phyloP scores from a whole-genome alignment of 257 asterid species.

The Solanum chiquidenum region DNA sequence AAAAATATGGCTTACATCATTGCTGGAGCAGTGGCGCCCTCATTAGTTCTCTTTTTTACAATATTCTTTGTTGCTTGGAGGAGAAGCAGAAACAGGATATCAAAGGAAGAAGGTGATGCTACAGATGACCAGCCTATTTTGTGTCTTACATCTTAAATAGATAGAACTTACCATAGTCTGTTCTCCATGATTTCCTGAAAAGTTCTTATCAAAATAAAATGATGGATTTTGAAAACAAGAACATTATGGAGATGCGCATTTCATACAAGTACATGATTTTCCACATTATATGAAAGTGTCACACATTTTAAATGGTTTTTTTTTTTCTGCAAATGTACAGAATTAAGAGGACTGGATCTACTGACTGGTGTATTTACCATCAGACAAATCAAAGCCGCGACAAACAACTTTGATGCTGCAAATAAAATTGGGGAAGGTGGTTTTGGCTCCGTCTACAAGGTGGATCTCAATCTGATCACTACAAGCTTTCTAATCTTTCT shows the following conservation, averaged over 20 bases:
- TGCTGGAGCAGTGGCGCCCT: not conserved
- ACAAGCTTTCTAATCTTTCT: not conserved
- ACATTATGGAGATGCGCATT: not conserved
- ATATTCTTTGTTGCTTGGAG: not conserved
- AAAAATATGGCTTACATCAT: not conserved
- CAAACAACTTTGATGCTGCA: slow-evolving; percentile 9
- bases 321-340: not conserved
- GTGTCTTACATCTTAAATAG: not conserved
- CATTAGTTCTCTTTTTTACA: not conserved
- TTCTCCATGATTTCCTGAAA: not conserved
- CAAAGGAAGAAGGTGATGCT: not conserved
- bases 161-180: not conserved
- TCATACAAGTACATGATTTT: not conserved
- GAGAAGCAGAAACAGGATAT: not conserved
- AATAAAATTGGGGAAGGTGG: slow-evolving; percentile 17
- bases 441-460: slow-evolving; percentile 14
- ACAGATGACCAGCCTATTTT: not conserved
- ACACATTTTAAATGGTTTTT: not conserved
- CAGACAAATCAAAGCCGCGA: slow-evolving; percentile 6
- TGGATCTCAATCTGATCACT: not conserved
- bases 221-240: not conserved
- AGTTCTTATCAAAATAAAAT: not conserved
- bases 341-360: slow-evolving; percentile 5
- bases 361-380: slow-evolving; percentile 3
- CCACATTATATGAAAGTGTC: not conserved